Evolutionary conservation across 2,329 filamentous ascomycete genomes (phyloP).

Genomic region (Fusarium sp.): DNA sequence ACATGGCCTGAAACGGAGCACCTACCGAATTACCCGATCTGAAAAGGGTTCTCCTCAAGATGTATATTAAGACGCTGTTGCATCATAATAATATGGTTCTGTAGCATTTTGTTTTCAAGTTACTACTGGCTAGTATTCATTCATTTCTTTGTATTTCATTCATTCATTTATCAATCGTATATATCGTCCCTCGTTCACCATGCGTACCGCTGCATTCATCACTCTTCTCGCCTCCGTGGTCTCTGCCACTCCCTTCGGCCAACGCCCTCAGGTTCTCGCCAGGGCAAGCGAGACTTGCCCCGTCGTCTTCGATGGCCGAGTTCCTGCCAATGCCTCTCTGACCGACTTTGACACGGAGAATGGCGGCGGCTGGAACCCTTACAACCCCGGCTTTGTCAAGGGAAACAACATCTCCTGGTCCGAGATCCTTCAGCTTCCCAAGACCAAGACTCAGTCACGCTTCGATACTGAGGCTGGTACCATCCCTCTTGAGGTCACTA

Average conservation of each 20-base stretch:
- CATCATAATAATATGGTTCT: background rate
- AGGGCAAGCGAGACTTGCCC: constrained; percentile 34
- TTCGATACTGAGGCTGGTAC: constrained; percentile 53
- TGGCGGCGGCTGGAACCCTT: constrained; percentile 53
- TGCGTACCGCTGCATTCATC: constrained; percentile 32
- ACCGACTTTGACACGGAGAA: constrained; percentile 57
- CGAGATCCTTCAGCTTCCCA: constrained; percentile 60
- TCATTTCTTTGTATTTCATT: constrained; percentile 24
- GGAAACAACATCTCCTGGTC: constrained; percentile 65
- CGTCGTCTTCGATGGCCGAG: constrained; percentile 60
- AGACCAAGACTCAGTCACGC: constrained; percentile 51
- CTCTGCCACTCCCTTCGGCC: constrained; percentile 28
- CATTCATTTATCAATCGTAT: constrained; percentile 14
- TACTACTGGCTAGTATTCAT: constrained; percentile 39
- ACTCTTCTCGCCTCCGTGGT: constrained; percentile 32
- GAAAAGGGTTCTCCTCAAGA: background rate
- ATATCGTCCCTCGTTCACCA: constrained; percentile 16
- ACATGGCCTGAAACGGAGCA: constrained; percentile 8
- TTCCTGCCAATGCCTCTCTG: constrained; percentile 53
- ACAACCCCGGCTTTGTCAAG: constrained; percentile 64
- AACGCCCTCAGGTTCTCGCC: constrained; percentile 2
- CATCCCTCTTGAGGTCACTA: constrained; percentile 64
- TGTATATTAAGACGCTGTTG: constrained; percentile 1
- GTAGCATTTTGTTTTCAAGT: constrained; percentile 8
- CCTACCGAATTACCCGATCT: constrained; percentile 28